Base-by-base conservation (phyloP, 306 rosid genomes). In the Glycine soja region DNA sequence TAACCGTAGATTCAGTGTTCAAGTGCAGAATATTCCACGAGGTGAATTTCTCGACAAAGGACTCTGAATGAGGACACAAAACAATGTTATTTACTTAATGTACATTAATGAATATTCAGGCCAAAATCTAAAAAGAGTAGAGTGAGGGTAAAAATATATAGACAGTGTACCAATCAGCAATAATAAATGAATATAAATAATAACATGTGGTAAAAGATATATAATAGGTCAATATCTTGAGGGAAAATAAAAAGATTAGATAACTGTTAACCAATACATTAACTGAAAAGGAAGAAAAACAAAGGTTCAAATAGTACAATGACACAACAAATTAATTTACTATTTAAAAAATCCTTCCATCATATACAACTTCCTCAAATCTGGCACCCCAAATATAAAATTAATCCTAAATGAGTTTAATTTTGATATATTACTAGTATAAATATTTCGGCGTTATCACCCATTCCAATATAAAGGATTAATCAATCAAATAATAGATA, bases 1-100 rank as follows among this genome's bases (percentile, higher is more conserved):
- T 51, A 97, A 91, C 18, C 91, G 89, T 7, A 93, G 91, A 86
- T 93, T 93, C 90, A 93, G 85, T 3, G 97, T 91, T 10, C 94
- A 94, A 84, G 78, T 90, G 79, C 97, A 93, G 77, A 93, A 93
- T 74, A 93, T 87, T 61, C 94, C 94, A 14, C 89, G 92, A 42
- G 93, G 86, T 24, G 97, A 93, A 66, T 87, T 82, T 82, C 91
- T 91, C 11, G 92, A 86, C 2, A 82, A 84, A 76, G 93, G 91
- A 79, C 85, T 90, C 97, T 91, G 85, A 88, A 88, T 8, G 66
- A 76, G 32, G 69, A 84, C 52, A 56, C 18, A 13, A 42, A 46
- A 64, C 38, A 68, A 24, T 67, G 66, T 66, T 10, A 72, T 70
- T 77, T 65, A 43, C 59, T 52, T 42, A 13, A 67, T 72, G 54